Evolutionary conservation across 768 basidiomycete genomes (phyloP), one percentile per base, ranked within the genome.

Genomic region (Tubosaeta brunneosetosa): DNA sequence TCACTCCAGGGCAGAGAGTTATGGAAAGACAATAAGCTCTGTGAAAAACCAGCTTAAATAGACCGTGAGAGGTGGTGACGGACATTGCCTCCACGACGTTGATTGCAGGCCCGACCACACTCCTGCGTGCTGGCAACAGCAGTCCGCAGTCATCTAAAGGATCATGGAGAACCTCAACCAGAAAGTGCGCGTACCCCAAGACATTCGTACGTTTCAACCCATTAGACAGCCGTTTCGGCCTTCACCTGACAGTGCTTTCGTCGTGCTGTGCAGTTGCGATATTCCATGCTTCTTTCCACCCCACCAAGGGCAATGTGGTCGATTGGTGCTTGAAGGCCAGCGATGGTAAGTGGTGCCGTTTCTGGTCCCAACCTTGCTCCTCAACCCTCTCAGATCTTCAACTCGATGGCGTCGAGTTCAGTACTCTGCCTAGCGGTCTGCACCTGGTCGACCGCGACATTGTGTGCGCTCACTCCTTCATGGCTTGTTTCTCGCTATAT

Each of bases 251-350:
- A 6, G 8, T 2, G 22, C 31, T 31, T 1, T 41, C 22, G 6
- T 43, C 40, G 29, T 13, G 25, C 16, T 25, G 5, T 16, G 6
- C 33, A 91, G 89, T 88, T 62, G 86, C 88, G 11, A 85, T 91
- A 65, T 91, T 91, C 56, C 88, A 91, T 69, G 77, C 84, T 16
- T 88, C 88, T 6, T 92, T 92, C 61, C 90, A 92, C 69, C 86
- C 88, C 1, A 92, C 88, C 19, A 78, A 81, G 57, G 90, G 90
- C 13, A 91, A 90, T 65, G 66, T 84, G 13, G 73, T 91, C 13
- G 89, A 91, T 67, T 92, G 91, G 90, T 82, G 77, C 41, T 64
- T 86, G 29, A 88, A 83, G 62, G 81, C 83, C 9, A 82, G 74
- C 63, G 79, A 88, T 54, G 86, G 88, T 85, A 40, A 40, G 76